Percentiles rank a stretch among this genome's conserved stretches.
These are phyloP conservation scores for Thymus mandschuricus DNA, from an alignment of 257 asterid species.

Conservation along the genomic window DNA sequence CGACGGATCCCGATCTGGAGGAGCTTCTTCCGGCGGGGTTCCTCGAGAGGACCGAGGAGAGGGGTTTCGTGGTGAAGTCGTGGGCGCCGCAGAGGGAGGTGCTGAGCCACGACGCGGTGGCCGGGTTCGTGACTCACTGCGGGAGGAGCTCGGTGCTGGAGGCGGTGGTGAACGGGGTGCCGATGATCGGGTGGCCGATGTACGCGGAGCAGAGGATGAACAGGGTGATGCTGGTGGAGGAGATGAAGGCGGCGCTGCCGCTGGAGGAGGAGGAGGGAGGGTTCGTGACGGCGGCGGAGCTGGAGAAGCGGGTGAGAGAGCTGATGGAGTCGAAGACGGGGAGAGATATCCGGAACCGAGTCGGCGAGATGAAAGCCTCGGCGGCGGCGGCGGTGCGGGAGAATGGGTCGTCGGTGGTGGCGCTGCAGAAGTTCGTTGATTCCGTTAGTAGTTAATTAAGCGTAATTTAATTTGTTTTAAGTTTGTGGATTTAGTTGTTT, in stretches of 20 bases:
- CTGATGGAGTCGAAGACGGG: conserved; percentile 47
- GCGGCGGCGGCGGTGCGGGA: conserved; percentile 32
- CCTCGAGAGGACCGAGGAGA: conserved; percentile 42
- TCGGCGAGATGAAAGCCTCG: conserved; percentile 30
- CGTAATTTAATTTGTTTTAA: too few relatives aligned
- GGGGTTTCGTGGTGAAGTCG: conserved; percentile 45
- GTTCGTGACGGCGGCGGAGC: conserved; percentile 50
- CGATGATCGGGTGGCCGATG: conserved; percentile 67
- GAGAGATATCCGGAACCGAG: conserved; percentile 26
- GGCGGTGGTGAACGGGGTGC: conserved; percentile 52
- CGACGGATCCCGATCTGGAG: not conserved
- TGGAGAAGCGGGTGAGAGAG: conserved; percentile 47
- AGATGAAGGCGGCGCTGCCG: conserved; percentile 48
- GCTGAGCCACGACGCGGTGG: conserved; percentile 53
- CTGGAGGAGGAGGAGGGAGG: conserved; percentile 41
- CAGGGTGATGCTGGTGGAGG: conserved; percentile 47
- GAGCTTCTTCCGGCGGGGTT: conserved; percentile 53
- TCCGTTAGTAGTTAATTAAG: not conserved
- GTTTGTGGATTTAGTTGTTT: too few relatives aligned
- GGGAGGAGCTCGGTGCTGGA: conserved; percentile 67
- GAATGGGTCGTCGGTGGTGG: conserved; percentile 37
- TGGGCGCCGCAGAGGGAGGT: conserved; percentile 67
- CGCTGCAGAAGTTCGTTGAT: conserved; percentile 26
- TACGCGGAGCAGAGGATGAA: conserved; percentile 65
- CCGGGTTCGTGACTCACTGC: conserved; percentile 70